phyloP scores from a whole-genome alignment of 129 eudicot species.

The Rutidosis leptorrhynchoides region DNA sequence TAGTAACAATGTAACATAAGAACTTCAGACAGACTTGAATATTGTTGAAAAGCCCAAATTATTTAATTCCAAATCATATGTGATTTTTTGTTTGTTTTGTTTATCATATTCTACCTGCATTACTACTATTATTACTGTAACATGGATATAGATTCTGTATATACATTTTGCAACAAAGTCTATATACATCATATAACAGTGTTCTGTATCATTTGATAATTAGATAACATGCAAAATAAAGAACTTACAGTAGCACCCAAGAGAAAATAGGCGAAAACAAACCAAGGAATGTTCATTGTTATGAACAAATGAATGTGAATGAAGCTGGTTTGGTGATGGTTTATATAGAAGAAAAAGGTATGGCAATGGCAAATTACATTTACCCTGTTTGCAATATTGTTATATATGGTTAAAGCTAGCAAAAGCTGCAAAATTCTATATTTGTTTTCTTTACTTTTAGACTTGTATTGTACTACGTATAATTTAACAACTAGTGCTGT shows the following conservation, averaged over 20 bases:
- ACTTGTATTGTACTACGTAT: neutral
- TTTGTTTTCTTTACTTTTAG: conserved; percentile 16
- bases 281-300: conserved; percentile 18
- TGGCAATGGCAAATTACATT: conserved; percentile 2
- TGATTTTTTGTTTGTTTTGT: too few species aligned
- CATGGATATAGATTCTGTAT: neutral
- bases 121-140: neutral
- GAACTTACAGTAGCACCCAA: conserved; percentile 24
- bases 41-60: too few species aligned
- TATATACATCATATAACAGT: neutral
- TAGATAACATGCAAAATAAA: neutral
- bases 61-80: too few species aligned
- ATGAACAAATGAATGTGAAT: conserved; percentile 7
- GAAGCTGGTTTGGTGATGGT: neutral
- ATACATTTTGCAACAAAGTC: neutral
- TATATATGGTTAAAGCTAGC: conserved; percentile 4
- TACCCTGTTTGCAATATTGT: conserved; percentile 7
- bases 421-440: neutral
- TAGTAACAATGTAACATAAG: neutral
- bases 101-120: neutral
- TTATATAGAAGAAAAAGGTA: conserved; percentile 20
- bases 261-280: conserved; percentile 12
- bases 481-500: too few species aligned
- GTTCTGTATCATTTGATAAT: neutral
- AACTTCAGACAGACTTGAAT: neutral